A percentile compares a stretch with the other conserved stretches of the same genome.
phyloP scores from a whole-genome alignment of 176 grass and related monocot species.

The Bolboschoenus planiculmis region DNA sequence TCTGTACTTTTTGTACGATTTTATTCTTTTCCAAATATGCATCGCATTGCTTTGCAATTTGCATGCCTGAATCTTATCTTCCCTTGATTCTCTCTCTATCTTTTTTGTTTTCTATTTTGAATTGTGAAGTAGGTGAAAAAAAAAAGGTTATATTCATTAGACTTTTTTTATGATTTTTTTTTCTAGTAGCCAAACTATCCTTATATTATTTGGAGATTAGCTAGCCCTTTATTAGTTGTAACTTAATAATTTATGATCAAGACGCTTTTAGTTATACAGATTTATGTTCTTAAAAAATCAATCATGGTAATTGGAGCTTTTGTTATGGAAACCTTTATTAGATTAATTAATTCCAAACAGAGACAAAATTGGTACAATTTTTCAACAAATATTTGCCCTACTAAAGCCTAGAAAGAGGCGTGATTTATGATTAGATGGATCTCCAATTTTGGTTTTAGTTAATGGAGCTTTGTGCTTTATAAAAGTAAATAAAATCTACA shows the following conservation, averaged over 20 bases:
- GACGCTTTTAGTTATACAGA: neutral
- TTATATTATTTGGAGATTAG: neutral
- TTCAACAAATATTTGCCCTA: neutral
- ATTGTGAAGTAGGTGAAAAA: neutral
- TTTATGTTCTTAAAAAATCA: neutral
- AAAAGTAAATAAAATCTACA: neutral
- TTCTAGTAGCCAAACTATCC: neutral
- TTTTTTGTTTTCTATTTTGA: neutral
- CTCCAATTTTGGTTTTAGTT: constrained; percentile 1
- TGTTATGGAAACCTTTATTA: neutral
- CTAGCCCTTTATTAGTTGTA: neutral
- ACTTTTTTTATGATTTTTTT: neutral
- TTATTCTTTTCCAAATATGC: neutral
- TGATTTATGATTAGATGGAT: neutral
- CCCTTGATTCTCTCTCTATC: neutral
- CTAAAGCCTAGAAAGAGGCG: neutral
- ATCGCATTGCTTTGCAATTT: neutral
- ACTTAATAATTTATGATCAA: constrained; percentile 1
- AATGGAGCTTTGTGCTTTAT: neutral
- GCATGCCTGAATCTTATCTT: neutral
- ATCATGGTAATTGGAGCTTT: neutral
- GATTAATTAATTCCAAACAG: neutral
- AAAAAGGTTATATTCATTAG: neutral
- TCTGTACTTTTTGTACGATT: neutral
- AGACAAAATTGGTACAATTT: neutral